Evolutionary conservation across 2,329 filamentous ascomycete genomes (phyloP).

Genomic region (Beauveria asiatica): DNA sequence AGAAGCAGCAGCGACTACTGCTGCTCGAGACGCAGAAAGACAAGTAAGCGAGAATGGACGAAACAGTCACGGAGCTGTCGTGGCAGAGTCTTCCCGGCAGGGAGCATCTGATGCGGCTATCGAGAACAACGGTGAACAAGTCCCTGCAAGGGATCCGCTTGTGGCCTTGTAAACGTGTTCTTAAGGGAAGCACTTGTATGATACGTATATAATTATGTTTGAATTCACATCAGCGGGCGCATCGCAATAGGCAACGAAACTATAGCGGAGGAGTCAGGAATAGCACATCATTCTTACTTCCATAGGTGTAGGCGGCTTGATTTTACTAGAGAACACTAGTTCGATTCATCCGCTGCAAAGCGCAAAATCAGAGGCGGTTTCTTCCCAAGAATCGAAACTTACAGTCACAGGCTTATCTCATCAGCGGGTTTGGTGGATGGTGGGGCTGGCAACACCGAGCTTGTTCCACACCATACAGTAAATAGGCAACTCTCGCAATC

Average conservation of each 20-base stretch:
- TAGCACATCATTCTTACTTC: not conserved
- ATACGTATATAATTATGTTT: slow-evolving; percentile 1
- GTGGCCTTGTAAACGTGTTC: not conserved
- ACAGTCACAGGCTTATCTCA: slow-evolving; percentile 6
- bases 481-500: not conserved
- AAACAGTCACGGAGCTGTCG: not conserved
- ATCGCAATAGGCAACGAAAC: slow-evolving; percentile 4
- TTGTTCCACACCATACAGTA: not conserved
- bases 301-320: not conserved
- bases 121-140: not conserved
- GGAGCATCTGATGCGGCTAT: not conserved
- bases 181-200: not conserved
- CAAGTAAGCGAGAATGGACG: slow-evolving; percentile 8
- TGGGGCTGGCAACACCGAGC: not conserved
- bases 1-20: slow-evolving; percentile 22
- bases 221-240: slow-evolving; percentile 2
- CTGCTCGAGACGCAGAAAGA: slow-evolving; percentile 17
- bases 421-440: slow-evolving; percentile 3
- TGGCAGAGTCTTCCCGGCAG: not conserved
- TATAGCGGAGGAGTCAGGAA: slow-evolving; percentile 6
- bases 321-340: not conserved
- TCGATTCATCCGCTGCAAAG: not conserved
- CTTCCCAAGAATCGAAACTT: not conserved
- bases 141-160: slow-evolving; percentile 6
- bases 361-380: not conserved